phyloP scores from a whole-genome alignment of 148 eudicot species.

The Limonium bicolor region DNA sequence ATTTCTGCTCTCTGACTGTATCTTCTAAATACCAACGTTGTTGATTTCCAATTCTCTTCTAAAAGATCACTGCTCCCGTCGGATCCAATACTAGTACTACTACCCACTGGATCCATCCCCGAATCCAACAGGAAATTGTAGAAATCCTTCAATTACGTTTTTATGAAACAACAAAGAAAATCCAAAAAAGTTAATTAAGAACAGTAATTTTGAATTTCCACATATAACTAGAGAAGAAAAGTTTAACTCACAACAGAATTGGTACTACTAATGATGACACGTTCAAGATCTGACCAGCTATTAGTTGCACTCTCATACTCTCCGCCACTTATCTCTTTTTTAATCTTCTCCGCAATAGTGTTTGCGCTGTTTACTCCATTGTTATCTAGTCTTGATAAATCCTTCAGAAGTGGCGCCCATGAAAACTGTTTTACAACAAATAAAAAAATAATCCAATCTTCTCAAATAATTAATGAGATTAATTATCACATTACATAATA shows the following conservation, averaged over 20 bases:
- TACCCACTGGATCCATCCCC: conserved; percentile 41
- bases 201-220: background rate
- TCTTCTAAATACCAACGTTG: conserved; percentile 20
- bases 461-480: too few relatives aligned
- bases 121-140: conserved; percentile 69
- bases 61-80: conserved; percentile 11
- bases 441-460: too few relatives aligned
- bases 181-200: background rate
- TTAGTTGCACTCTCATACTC: conserved; percentile 39
- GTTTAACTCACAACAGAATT: conserved; percentile 36
- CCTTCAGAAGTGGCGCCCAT: conserved; percentile 85
- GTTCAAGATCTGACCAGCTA: conserved; percentile 47
- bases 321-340: conserved; percentile 36
- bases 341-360: conserved; percentile 50
- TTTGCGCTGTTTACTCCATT: conserved; percentile 34
- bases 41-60: conserved; percentile 4
- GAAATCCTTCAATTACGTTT: conserved; percentile 45
- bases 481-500: background rate
- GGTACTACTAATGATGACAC: conserved; percentile 19
- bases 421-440: too few relatives aligned
- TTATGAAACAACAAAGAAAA: background rate
- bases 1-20: conserved; percentile 16
- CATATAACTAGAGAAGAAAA: background rate
- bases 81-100: conserved; percentile 15
- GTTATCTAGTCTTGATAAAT: conserved; percentile 65